Conservation (phyloP, 352 stramenopile species). For the Pythium dissotocum region DNA sequence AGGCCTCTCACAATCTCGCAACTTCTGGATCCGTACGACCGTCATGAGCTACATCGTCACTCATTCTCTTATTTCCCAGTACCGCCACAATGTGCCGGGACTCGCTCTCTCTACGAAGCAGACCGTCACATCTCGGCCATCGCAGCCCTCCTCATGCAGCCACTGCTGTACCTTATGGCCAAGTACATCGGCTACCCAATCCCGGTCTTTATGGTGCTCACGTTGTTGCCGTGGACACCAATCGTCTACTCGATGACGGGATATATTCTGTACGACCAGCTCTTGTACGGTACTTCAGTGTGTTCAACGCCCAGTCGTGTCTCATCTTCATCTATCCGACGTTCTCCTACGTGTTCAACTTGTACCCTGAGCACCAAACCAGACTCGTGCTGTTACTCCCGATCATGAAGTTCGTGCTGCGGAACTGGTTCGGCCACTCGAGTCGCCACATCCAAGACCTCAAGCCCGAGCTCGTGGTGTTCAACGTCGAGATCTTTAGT, state of each 20-base stretch:
- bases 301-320: conserved; percentile 10
- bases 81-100: not conserved
- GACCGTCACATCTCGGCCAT: not conserved
- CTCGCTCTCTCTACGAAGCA: not conserved
- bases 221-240: not conserved
- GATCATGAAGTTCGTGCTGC: conserved; percentile 6
- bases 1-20: not conserved
- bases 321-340: conserved; percentile 17
- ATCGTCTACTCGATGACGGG: not conserved
- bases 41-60: conserved; percentile 8
- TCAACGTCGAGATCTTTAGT: conserved; percentile 39
- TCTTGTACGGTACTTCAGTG: not conserved
- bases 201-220: conserved; percentile 14
- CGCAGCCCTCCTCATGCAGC: not conserved
- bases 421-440: conserved; percentile 7
- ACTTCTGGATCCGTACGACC: conserved; percentile 22
- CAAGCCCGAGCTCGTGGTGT: conserved; percentile 29
- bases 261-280: conserved; percentile 2
- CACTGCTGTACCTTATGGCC: conserved; percentile 4
- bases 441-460: conserved; percentile 21
- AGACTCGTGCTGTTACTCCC: conserved; percentile 6
- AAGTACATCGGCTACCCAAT: conserved; percentile 18
- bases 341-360: conserved; percentile 19
- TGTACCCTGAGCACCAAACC: not conserved
- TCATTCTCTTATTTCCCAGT: conserved; percentile 7